A percentile compares a stretch with the other conserved stretches of the same genome.
phyloP scores from a whole-genome alignment of 345 rosid genomes.

The Eucalyptus victrix region DNA sequence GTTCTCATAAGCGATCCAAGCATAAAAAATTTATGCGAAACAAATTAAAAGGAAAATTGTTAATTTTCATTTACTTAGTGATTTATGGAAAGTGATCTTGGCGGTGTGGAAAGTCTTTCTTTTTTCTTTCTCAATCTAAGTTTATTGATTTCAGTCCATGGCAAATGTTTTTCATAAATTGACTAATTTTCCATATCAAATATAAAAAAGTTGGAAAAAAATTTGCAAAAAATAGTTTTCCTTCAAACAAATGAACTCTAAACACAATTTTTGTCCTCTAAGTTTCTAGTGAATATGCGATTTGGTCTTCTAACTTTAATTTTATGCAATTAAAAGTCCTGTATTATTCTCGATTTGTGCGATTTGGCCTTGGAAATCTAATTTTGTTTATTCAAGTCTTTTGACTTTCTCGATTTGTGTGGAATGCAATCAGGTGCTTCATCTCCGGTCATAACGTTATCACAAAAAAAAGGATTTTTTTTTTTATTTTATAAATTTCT shows the following conservation, averaged over 20 bases:
- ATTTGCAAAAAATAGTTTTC: neutral
- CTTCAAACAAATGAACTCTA: neutral
- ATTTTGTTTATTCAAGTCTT: neutral
- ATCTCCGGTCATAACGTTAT: neutral
- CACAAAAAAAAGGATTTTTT: neutral
- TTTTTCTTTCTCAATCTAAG: neutral
- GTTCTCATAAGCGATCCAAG: neutral
- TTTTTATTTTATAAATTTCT: neutral
- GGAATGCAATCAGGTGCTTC: neutral
- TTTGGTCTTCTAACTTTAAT: neutral
- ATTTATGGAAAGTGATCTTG: neutral
- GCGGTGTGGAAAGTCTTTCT: accelerated
- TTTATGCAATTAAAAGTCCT: neutral
- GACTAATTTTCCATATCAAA: neutral
- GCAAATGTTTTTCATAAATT: neutral
- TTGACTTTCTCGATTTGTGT: neutral
- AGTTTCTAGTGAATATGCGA: neutral
- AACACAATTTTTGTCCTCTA: neutral
- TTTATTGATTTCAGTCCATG: neutral
- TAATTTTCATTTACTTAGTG: neutral
- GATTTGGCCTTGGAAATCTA: neutral
- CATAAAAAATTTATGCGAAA: neutral
- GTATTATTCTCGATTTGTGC: neutral
- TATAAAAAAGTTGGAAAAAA: neutral
- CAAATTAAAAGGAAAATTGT: neutral